Base-by-base conservation (phyloP, 1,139 yeast genomes). In the Yamadazyma sp. region DNA sequence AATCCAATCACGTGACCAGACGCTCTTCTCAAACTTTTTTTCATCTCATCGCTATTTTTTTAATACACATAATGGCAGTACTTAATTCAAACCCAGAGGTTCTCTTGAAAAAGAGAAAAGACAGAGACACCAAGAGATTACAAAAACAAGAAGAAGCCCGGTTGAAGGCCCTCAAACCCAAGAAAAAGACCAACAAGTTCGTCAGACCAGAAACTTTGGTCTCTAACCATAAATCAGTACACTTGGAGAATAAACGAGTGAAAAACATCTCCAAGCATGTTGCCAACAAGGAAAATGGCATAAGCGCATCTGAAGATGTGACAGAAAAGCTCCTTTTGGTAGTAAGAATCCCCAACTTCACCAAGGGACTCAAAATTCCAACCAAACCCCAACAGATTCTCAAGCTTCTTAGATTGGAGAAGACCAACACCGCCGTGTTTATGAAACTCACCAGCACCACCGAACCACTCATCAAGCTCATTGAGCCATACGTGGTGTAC, bases 71-170 rank as follows among this genome's bases (percentile, higher is more conserved):
- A 35, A 71, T 71, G 76, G 79, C 76, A 41, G 62, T 76, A 36
- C 64, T 82, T 42, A 80, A 82, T 58, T 74, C 85, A 18, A 83
- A 82, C 58, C 92, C 92, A 29, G 92, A 85, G 57, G 72, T 85
- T 41, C 77, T 85, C 52, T 71, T 85, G 50, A 80, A 82, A 55
- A 85, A 84, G 69, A 78, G 94, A 64, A 85, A 84, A 67, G 78
- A 83, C 56, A 84, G 82, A 45, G 90, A 85, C 56, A 70, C 84
- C 59, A 70, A 81, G 52, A 76, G 89, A 57, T 54, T 83, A 42
- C 82, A 78, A 53, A 80, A 78, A 54, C 86, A 80, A 54, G 83
- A 71, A 41, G 65, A 66, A 40, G 66, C 65, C 35, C 61, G 60
- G 40, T 50, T 51, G 22, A 58, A 59, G 37, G 67, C 66, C 49